phyloP scores from a whole-genome alignment of 208 protist species.

The Acanthamoeba lenticulata region DNA sequence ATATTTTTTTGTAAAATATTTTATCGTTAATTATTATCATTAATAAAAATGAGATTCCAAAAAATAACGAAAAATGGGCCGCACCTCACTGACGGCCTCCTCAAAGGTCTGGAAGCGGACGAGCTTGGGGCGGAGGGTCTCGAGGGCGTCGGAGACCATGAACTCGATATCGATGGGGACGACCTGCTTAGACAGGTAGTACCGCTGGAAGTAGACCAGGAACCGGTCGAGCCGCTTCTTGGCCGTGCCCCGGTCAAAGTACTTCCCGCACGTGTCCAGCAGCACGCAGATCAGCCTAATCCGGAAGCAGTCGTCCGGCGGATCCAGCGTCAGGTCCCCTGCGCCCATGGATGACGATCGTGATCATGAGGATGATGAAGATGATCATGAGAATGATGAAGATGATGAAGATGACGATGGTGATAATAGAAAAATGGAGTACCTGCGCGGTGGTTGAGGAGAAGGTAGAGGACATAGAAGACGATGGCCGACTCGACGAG shows the following conservation, averaged over 20 bases:
- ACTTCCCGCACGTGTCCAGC: conserved; percentile 77
- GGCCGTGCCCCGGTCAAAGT: conserved; percentile 71
- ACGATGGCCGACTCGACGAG: conserved; percentile 76
- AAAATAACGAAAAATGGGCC: not conserved
- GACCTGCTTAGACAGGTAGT: conserved; percentile 74
- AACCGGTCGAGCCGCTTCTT: conserved; percentile 78
- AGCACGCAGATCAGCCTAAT: conserved; percentile 77
- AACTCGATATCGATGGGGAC: conserved; percentile 85
- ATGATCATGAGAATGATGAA: not conserved
- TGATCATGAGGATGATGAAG: not conserved
- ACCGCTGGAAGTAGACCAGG: conserved; percentile 80
- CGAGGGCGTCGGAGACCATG: conserved; percentile 82
- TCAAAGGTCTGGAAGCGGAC: conserved; percentile 52
- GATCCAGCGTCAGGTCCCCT: conserved; percentile 72
- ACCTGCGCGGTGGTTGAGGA: conserved; percentile 74
- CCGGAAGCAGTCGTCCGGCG: conserved; percentile 81
- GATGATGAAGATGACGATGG: not conserved
- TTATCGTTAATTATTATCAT: no score
- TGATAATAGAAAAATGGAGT: not conserved
- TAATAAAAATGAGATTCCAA: not conserved
- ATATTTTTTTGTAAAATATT: no score
- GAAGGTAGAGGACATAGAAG: conserved; percentile 78
- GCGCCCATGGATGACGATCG: no score
- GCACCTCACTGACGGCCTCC: conserved; percentile 35
- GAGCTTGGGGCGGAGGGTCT: conserved; percentile 56